Percentiles rank a stretch among this genome's conserved stretches.
These are phyloP conservation scores for Linnemannia elongata DNA, from an alignment of 192 early-diverging fungal genomes.

Conservation along the genomic window DNA sequence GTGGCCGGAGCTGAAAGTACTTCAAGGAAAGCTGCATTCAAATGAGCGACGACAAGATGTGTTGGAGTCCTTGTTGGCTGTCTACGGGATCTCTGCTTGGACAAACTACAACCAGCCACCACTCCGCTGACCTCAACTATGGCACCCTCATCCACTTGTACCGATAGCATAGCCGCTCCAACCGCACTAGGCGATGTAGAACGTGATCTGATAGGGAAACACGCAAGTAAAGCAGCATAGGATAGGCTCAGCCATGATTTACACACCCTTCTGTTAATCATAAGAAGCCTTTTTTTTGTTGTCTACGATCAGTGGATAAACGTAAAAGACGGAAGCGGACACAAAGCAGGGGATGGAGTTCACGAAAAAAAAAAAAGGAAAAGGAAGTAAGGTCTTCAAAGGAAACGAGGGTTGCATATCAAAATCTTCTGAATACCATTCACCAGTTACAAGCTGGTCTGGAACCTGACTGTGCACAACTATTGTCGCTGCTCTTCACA, in stretches of 20 bases:
- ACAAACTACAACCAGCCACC: conserved; percentile 16
- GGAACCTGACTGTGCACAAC: not conserved
- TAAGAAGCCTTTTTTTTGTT: too few relatives aligned
- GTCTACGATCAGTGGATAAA: too few relatives aligned
- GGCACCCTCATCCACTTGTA: not conserved
- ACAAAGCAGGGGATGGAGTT: too few relatives aligned
- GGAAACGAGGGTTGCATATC: too few relatives aligned
- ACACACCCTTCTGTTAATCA: not conserved
- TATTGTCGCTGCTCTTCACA: not conserved
- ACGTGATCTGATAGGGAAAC: not conserved
- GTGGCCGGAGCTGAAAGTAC: conserved; percentile 11
- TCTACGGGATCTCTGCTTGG: conserved; percentile 17
- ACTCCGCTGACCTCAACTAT: not conserved
- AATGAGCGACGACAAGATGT: conserved; percentile 9
- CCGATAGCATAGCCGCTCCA: not conserved
- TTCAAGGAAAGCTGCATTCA: conserved; percentile 31
- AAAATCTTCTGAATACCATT: too few relatives aligned
- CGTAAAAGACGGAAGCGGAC: too few relatives aligned
- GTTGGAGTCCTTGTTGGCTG: conserved; percentile 12
- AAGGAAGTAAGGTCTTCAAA: too few relatives aligned
- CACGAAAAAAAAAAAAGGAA: too few relatives aligned
- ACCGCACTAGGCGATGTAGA: not conserved
- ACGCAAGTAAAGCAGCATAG: too few relatives aligned
- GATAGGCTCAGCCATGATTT: too few relatives aligned
- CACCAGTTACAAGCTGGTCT: too few relatives aligned